Evolutionary conservation across 129 eudicot genomes (phyloP).

Genomic region (Artemisia argyi): DNA sequence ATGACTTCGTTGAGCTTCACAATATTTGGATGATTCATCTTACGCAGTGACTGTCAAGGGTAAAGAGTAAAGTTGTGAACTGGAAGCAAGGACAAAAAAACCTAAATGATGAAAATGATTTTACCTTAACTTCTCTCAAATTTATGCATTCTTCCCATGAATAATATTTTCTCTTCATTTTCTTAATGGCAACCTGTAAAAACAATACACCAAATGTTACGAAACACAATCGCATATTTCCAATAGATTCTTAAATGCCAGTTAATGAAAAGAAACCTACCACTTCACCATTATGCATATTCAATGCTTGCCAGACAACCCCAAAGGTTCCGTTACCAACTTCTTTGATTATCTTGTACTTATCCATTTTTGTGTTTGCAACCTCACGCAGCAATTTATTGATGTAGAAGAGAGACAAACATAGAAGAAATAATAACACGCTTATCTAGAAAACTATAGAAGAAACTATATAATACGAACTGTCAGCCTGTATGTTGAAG

Average conservation of each 20-base stretch:
- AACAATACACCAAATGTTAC: constrained; percentile 17
- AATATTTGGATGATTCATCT: constrained; percentile 84
- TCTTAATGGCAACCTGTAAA: constrained; percentile 84
- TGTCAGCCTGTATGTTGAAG: constrained; percentile 46
- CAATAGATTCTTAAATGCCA: neutral
- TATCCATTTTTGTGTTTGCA: constrained; percentile 61
- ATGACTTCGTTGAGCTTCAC: constrained; percentile 96
- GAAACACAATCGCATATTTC: constrained; percentile 1
- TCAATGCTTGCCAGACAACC: constrained; percentile 86
- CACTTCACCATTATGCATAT: constrained; percentile 82
- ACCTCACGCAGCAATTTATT: constrained; percentile 46
- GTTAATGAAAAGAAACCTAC: constrained; percentile 39
- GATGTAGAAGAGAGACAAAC: constrained; percentile 22
- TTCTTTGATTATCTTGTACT: constrained; percentile 77
- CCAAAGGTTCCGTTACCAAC: constrained; percentile 96
- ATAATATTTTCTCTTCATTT: constrained; percentile 89
- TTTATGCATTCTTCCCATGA: constrained; percentile 98
- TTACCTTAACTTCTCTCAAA: constrained; percentile 96
- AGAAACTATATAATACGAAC: constrained; percentile 33
- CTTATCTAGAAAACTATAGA: constrained; percentile 31
- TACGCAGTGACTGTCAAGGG: constrained; percentile 68
- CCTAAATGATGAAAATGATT: neutral
- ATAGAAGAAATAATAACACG: constrained; percentile 30
- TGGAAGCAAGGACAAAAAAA: neutral
- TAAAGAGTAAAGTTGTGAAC: constrained; percentile 10